Conservation (phyloP, 352 stramenopile genomes). For the Phytopythium helicoides region DNA sequence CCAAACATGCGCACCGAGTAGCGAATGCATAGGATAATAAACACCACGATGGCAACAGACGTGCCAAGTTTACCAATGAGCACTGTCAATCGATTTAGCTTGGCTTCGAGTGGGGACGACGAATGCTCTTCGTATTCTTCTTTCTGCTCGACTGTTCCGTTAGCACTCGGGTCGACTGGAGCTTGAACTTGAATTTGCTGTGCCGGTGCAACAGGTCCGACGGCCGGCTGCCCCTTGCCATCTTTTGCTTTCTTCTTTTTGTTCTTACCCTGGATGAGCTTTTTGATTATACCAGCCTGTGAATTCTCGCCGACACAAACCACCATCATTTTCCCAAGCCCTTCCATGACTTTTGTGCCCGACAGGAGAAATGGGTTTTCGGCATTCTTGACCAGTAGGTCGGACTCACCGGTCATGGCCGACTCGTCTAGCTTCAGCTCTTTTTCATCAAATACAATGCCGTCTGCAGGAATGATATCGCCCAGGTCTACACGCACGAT, state of each 20-base stretch:
- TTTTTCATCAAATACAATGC: conserved; percentile 80
- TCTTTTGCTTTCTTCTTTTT: conserved; percentile 66
- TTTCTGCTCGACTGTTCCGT: conserved; percentile 72
- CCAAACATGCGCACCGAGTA: conserved; percentile 68
- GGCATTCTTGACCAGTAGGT: conserved; percentile 80
- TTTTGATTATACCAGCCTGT: conserved; percentile 93
- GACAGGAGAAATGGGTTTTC: conserved; percentile 94
- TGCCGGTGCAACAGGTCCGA: not conserved
- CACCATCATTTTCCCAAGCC: conserved; percentile 91
- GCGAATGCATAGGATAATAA: conserved; percentile 73
- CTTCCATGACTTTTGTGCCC: conserved; percentile 93
- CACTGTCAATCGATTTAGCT: conserved; percentile 79
- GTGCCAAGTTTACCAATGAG: conserved; percentile 85
- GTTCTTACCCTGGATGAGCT: conserved; percentile 76
- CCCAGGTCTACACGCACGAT: conserved; percentile 78
- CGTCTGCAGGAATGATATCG: conserved; percentile 90
- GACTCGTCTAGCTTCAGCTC: conserved; percentile 90
- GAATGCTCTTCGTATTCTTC: conserved; percentile 58
- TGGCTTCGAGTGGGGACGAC: conserved; percentile 78
- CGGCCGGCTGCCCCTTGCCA: conserved; percentile 15
- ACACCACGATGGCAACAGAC: conserved; percentile 66
- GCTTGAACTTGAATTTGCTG: conserved; percentile 21
- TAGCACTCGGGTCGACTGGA: conserved; percentile 61
- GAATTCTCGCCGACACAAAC: conserved; percentile 92
- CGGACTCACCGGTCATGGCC: conserved; percentile 90